These are phyloP conservation scores for Sphaerosporella brunnea DNA, from an alignment of 495 filamentous ascomycete genomes.

Conservation along the genomic window DNA sequence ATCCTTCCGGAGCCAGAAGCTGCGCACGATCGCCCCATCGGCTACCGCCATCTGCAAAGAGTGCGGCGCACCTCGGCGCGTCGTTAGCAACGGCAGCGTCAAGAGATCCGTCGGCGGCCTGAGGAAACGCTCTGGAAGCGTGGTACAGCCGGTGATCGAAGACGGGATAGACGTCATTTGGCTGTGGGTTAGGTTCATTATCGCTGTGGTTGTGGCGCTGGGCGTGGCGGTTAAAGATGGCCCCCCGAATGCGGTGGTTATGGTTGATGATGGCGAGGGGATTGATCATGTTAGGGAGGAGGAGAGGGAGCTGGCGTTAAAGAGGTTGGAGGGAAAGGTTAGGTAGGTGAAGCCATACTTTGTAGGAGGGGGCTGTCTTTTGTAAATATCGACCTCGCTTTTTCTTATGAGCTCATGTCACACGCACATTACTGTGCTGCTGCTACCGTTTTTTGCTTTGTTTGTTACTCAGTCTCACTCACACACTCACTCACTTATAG, in stretches of 20 bases:
- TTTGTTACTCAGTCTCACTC: no score
- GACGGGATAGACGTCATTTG: constrained; percentile 24
- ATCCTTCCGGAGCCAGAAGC: neutral
- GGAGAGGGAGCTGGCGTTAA: constrained; percentile 17
- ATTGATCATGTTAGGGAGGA: constrained; percentile 21
- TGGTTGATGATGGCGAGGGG: constrained; percentile 12
- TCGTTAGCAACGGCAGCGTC: neutral
- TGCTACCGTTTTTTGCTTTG: no score
- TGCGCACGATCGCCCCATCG: neutral
- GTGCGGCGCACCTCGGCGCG: neutral
- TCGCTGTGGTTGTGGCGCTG: constrained; percentile 26
- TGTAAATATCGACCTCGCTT: no score
- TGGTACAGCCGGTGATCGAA: constrained; percentile 5
- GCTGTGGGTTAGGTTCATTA: constrained; percentile 26
- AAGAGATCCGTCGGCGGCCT: neutral
- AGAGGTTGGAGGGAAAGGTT: constrained; percentile 8
- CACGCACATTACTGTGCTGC: no score
- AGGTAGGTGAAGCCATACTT: no score
- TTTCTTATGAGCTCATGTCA: no score
- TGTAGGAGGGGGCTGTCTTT: no score
- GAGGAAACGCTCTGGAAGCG: neutral
- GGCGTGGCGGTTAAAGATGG: constrained; percentile 26
- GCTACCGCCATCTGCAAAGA: neutral
- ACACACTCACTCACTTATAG: no score
- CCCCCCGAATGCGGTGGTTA: constrained; percentile 16